These are phyloP conservation scores for Fagopyrum esculentum DNA, from an alignment of 148 eudicot species.

Conservation along the genomic window DNA sequence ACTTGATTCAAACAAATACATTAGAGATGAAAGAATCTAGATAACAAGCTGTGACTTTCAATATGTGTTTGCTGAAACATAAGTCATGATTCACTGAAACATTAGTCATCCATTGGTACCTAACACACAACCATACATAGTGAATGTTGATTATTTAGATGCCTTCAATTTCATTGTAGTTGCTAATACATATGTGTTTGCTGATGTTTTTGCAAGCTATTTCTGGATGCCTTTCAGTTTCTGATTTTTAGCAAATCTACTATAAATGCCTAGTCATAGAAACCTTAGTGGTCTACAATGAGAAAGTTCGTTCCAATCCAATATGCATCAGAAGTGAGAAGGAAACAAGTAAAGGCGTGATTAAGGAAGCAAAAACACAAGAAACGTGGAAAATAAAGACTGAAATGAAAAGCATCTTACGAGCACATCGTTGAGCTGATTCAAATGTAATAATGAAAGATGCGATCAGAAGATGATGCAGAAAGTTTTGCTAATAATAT, in stretches of 20 bases:
- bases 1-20: too few species aligned
- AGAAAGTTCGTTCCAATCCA: not conserved
- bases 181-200: too few species aligned
- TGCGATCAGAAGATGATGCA: not conserved
- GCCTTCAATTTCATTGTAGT: too few species aligned
- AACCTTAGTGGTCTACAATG: not conserved
- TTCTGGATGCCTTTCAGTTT: too few species aligned
- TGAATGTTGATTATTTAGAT: too few species aligned
- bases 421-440: not conserved
- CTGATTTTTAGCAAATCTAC: not conserved
- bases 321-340: not conserved
- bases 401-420: not conserved
- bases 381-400: not conserved
- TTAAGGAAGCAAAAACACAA: not conserved
- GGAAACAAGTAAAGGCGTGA: not conserved
- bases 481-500: not conserved
- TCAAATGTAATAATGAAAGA: not conserved
- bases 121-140: too few species aligned
- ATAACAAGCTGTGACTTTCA: too few species aligned
- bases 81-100: too few species aligned
- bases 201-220: too few species aligned
- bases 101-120: too few species aligned
- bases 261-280: not conserved
- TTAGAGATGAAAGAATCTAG: too few species aligned
- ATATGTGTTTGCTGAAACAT: too few species aligned